These are phyloP conservation scores for Silene coronaria DNA, from an alignment of 179 eudicot species.

Conservation along the genomic window DNA sequence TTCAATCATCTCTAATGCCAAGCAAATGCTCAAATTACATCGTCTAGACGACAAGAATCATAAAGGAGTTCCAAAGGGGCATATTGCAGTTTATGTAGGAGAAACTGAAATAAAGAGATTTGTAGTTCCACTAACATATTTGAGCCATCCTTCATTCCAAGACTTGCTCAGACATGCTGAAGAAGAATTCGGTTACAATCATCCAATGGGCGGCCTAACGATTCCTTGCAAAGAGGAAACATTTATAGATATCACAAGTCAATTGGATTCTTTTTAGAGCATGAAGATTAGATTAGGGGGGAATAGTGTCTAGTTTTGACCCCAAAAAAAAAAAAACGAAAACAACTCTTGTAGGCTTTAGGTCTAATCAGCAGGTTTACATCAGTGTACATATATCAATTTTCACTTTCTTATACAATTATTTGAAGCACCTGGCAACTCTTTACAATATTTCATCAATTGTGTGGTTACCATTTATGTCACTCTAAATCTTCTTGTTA, in stretches of 20 bases:
- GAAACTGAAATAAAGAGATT: conserved; percentile 25
- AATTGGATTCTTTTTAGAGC: conserved; percentile 15
- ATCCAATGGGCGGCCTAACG: conserved; percentile 43
- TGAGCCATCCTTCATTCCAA: conserved; percentile 29
- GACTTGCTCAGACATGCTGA: conserved; percentile 26
- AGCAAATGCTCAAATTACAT: conserved; percentile 9
- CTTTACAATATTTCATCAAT: not conserved
- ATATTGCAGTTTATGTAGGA: conserved; percentile 25
- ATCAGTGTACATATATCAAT: not conserved
- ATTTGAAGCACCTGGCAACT: not conserved
- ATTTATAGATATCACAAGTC: conserved; percentile 26
- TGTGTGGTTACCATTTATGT: not conserved
- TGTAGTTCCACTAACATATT: conserved; percentile 32
- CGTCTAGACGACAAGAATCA: not conserved
- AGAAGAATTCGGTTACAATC: conserved; percentile 25
- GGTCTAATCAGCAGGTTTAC: no score
- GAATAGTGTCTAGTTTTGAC: no score
- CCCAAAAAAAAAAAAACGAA: no score
- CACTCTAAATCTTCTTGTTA: not conserved
- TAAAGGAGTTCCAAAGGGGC: conserved; percentile 36
- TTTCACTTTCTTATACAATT: not conserved
- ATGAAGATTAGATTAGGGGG: not conserved
- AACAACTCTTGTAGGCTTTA: no score
- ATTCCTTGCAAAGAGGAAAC: conserved; percentile 36
- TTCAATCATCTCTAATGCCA: conserved; percentile 21